Conservation (phyloP, 257 asterid genomes). For the Paraleonurus japonicus region DNA sequence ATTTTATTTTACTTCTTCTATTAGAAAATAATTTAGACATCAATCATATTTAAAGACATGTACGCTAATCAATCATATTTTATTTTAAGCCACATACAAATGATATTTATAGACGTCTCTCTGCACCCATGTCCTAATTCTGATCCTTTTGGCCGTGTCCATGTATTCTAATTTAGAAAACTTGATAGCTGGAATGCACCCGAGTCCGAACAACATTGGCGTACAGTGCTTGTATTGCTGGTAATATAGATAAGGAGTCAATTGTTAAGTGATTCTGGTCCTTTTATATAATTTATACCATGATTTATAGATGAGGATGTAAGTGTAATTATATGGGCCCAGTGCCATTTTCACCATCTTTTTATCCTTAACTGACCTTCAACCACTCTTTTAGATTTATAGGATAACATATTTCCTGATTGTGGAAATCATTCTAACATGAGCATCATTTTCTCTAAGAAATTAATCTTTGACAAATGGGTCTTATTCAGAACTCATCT, state of each 20-base stretch:
- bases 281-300: neutral
- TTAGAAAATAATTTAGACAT: slow-evolving; percentile 10
- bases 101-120: no score
- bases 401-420: neutral
- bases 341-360: neutral
- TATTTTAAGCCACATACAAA: no score
- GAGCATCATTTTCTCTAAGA: neutral
- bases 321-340: neutral
- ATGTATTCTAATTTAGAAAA: no score
- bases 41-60: neutral
- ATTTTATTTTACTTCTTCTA: slow-evolving; percentile 9
- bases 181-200: no score
- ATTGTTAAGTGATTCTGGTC: neutral
- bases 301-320: slow-evolving; percentile 8
- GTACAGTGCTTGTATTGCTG: neutral
- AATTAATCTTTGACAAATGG: neutral
- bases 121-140: no score
- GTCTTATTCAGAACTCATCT: neutral
- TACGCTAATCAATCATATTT: no score
- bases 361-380: neutral
- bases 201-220: no score
- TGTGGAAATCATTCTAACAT: slow-evolving; percentile 1
- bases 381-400: neutral
- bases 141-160: no score
- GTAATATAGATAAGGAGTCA: neutral